Percentiles rank a stretch among this genome's conserved stretches.
phyloP scores from a whole-genome alignment of 345 rosid genomes.

The Capsella bursapastoris region DNA sequence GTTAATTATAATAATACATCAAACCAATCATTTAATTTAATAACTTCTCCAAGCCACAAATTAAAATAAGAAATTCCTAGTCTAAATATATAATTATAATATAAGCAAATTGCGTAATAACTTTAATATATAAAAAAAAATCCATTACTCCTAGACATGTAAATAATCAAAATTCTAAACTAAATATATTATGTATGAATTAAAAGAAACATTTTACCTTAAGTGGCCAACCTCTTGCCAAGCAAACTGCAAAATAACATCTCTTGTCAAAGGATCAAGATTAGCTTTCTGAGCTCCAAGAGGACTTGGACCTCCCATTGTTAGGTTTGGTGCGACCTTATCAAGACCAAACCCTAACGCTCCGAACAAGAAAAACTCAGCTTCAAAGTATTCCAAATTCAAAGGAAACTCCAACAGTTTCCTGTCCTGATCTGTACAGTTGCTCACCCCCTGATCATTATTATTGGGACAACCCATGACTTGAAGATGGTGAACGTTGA shows the following conservation, averaged over 20 bases:
- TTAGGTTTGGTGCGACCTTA: conserved; percentile 59
- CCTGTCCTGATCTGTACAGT: conserved; percentile 38
- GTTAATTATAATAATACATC: not conserved
- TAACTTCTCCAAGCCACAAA: not conserved
- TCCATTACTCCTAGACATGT: not conserved
- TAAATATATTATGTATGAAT: not conserved
- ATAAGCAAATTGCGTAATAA: not conserved
- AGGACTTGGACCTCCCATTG: conserved; percentile 78
- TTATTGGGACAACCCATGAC: conserved; percentile 28
- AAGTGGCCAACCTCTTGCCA: conserved; percentile 93
- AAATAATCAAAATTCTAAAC: not conserved
- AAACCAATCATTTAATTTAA: not conserved
- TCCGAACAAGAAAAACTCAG: conserved; percentile 84
- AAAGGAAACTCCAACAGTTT: conserved; percentile 75
- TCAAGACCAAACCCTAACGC: conserved; percentile 83
- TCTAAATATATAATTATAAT: not conserved
- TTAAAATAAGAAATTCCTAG: not conserved
- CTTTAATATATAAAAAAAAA: not conserved
- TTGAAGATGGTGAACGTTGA: conserved; percentile 36
- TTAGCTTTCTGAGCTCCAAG: conserved; percentile 64
- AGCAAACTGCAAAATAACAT: conserved; percentile 75
- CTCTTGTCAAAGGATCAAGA: conserved; percentile 60
- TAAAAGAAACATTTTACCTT: conserved; percentile 51
- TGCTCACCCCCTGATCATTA: not conserved
- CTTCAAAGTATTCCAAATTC: conserved; percentile 88